Evolutionary conservation across 2,329 filamentous ascomycete species (phyloP).

Genomic region (Alternaria gaisen): DNA sequence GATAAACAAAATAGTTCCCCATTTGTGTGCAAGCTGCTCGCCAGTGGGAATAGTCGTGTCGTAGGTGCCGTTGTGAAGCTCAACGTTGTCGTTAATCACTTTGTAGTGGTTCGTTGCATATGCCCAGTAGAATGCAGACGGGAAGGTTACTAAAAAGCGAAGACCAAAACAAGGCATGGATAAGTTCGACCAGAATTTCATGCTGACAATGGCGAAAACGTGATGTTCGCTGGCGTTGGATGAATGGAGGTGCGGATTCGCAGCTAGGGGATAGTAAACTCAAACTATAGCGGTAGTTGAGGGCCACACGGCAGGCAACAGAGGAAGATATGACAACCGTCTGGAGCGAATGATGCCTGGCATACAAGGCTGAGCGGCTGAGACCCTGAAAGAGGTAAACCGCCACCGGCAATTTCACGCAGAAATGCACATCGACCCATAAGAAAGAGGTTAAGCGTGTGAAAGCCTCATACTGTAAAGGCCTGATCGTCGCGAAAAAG

Average conservation of each 20-base stretch:
- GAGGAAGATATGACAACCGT: background rate
- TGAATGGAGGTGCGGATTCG: background rate
- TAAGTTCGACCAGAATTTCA: too few species aligned
- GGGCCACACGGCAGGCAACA: background rate
- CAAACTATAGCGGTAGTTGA: background rate
- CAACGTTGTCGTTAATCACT: slow-evolving; percentile 13
- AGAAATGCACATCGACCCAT: background rate
- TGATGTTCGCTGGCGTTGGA: background rate
- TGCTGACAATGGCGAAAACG: background rate
- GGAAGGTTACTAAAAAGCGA: slow-evolving; percentile 15
- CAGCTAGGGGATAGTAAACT: background rate
- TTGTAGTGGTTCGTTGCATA: slow-evolving; percentile 10
- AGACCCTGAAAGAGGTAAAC: background rate
- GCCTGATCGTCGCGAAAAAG: slow-evolving; percentile 1
- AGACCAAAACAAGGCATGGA: background rate
- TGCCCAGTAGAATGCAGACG: slow-evolving; percentile 12
- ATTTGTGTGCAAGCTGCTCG: slow-evolving; percentile 20
- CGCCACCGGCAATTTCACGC: background rate
- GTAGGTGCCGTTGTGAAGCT: slow-evolving; percentile 26
- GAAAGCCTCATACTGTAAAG: slow-evolving; percentile 2
- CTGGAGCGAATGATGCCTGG: background rate
- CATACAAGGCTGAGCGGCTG: slow-evolving; percentile 4
- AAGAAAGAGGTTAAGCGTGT: background rate
- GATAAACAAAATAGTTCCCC: slow-evolving; percentile 10
- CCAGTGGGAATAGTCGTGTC: slow-evolving; percentile 9